Evolutionary conservation across 495 filamentous ascomycete species (phyloP).

Genomic region (Lentithecium fluviatile): DNA sequence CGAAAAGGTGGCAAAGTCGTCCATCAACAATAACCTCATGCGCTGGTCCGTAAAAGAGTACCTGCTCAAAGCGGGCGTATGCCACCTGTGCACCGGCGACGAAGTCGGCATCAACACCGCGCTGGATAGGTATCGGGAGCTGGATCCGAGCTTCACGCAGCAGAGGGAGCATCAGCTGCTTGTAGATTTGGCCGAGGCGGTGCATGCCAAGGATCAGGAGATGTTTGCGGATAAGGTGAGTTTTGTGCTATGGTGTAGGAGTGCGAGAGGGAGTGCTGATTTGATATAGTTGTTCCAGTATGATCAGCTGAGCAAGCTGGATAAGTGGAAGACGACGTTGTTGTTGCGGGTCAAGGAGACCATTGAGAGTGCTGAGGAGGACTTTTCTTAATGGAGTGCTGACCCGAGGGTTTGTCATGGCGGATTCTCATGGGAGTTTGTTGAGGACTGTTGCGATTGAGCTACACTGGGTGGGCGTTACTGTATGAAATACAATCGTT

Average conservation of each 20-base stretch:
- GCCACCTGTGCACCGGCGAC: slow-evolving; percentile 53
- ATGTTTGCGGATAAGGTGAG: slow-evolving; percentile 68
- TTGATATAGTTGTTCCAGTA: slow-evolving; percentile 62
- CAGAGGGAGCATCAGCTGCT: slow-evolving; percentile 79
- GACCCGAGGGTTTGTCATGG: no score
- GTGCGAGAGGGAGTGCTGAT: no score
- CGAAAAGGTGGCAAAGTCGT: slow-evolving; percentile 71
- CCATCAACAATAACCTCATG: slow-evolving; percentile 77
- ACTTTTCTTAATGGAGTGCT: slow-evolving; percentile 57
- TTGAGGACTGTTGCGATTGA: no score
- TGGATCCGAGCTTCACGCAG: slow-evolving; percentile 72
- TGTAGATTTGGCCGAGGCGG: slow-evolving; percentile 65
- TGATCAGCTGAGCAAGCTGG: slow-evolving; percentile 85
- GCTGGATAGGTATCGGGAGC: slow-evolving; percentile 74
- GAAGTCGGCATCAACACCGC: slow-evolving; percentile 72
- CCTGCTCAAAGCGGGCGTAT: slow-evolving; percentile 82
- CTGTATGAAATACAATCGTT: no score
- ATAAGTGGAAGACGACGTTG: slow-evolving; percentile 93
- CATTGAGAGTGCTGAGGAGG: slow-evolving; percentile 74
- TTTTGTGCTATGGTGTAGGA: background rate
- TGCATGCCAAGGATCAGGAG: slow-evolving; percentile 72
- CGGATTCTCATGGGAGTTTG: no score
- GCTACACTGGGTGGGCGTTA: no score
- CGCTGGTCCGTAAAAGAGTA: slow-evolving; percentile 91
- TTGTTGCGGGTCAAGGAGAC: slow-evolving; percentile 76